These are phyloP conservation scores for Delonix regia DNA, from an alignment of 306 rosid species.

Conservation along the genomic window DNA sequence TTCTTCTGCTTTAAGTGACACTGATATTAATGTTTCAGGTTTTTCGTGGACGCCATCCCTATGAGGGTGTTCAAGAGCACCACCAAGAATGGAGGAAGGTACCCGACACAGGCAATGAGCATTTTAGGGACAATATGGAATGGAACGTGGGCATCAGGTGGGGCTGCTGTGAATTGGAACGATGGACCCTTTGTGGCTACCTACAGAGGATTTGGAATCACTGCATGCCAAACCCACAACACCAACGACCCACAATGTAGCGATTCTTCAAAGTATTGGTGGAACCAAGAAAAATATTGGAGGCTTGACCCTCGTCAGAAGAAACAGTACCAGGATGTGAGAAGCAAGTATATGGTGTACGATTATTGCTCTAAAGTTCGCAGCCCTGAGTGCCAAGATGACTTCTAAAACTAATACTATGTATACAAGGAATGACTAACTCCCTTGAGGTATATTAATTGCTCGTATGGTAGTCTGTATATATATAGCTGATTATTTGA, in stretches of 20 bases:
- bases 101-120: constrained; percentile 25
- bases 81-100: constrained; percentile 15
- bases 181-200: constrained; percentile 34
- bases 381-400: neutral
- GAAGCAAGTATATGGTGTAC: constrained; percentile 30
- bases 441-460: no score
- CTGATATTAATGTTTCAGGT: constrained; percentile 6
- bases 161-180: constrained; percentile 30
- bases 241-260: neutral
- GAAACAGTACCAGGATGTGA: constrained; percentile 2
- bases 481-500: no score
- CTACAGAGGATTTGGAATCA: constrained; percentile 29
- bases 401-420: neutral
- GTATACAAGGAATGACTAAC: neutral
- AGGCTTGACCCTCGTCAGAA: neutral
- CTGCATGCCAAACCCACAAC: neutral
- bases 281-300: constrained; percentile 26
- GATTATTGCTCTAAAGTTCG: constrained; percentile 23
- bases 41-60: constrained; percentile 33
- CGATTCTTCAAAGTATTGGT: constrained; percentile 5
- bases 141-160: constrained; percentile 25
- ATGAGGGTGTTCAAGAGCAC: constrained; percentile 39
- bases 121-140: constrained; percentile 40
- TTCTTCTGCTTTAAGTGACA: no score
- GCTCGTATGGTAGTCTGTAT: no score